Conservation (phyloP, 2,329 filamentous ascomycete species). For the Fusarium annulatum region DNA sequence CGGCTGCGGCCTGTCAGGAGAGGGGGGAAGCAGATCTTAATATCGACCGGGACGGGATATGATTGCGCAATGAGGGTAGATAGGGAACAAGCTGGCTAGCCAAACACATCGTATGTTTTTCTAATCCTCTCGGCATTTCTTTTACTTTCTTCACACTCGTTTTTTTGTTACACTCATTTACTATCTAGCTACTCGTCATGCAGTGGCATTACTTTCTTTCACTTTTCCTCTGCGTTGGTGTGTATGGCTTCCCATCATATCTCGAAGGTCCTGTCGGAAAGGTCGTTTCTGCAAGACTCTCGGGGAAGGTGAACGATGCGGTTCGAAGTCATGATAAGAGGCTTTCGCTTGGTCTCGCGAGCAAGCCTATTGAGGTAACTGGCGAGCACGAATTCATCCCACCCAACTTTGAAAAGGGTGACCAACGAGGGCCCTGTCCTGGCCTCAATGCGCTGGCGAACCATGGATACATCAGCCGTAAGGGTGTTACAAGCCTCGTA, state of each 20-base stretch:
- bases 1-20: not conserved
- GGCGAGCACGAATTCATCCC: slow-evolving; percentile 42
- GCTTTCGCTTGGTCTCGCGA: not conserved
- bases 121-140: not conserved
- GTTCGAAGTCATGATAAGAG: not conserved
- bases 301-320: not conserved
- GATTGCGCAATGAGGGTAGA: not conserved
- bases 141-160: not conserved
- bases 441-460: slow-evolving; percentile 53
- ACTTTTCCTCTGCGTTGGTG: not conserved
- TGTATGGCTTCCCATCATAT: slow-evolving; percentile 3
- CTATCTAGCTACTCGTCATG: not conserved
- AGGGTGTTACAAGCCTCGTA: slow-evolving; percentile 28
- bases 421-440: slow-evolving; percentile 47
- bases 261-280: not conserved
- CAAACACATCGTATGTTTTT: slow-evolving; percentile 12
- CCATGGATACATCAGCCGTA: slow-evolving; percentile 48
- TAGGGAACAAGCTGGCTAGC: not conserved
- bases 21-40: slow-evolving; percentile 3
- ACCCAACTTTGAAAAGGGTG: slow-evolving; percentile 42
- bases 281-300: not conserved
- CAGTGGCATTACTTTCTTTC: slow-evolving; percentile 11
- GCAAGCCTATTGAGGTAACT: slow-evolving; percentile 13
- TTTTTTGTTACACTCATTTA: not conserved
- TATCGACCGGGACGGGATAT: not conserved